A percentile compares a stretch with the other conserved stretches of the same genome.
These are phyloP conservation scores for Shiraia sp. DNA, from an alignment of 2,329 filamentous ascomycete genomes.

Conservation along the genomic window DNA sequence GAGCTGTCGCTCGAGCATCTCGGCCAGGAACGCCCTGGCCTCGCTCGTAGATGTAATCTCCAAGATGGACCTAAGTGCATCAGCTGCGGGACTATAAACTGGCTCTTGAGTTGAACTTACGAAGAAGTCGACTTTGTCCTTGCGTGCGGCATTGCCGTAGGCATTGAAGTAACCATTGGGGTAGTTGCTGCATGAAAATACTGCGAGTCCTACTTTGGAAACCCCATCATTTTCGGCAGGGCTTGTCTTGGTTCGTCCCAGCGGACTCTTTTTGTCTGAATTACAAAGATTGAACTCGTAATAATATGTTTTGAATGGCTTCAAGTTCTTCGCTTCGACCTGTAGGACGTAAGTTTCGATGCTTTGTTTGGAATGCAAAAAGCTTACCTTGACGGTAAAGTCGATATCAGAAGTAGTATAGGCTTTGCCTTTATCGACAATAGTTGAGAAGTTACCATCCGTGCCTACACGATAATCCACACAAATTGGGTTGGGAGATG, in stretches of 20 bases:
- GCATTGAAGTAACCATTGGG: slow-evolving; percentile 55
- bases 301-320: slow-evolving; percentile 68
- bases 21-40: slow-evolving; percentile 31
- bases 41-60: slow-evolving; percentile 51
- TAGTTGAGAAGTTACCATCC: slow-evolving; percentile 51
- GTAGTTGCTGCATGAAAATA: slow-evolving; percentile 69
- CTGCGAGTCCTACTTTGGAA: slow-evolving; percentile 63
- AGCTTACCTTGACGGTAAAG: slow-evolving; percentile 68
- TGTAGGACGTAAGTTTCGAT: slow-evolving; percentile 30
- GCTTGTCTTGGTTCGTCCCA: slow-evolving; percentile 73
- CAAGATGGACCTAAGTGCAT: slow-evolving; percentile 45
- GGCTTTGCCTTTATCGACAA: slow-evolving; percentile 61
- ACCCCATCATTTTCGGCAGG: slow-evolving; percentile 62
- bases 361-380: neutral
- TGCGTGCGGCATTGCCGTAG: slow-evolving; percentile 47
- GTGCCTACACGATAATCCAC: slow-evolving; percentile 65
- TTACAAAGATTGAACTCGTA: slow-evolving; percentile 73
- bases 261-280: slow-evolving; percentile 62
- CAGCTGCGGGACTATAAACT: neutral
- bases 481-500: slow-evolving; percentile 66
- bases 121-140: slow-evolving; percentile 63
- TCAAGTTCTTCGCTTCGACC: slow-evolving; percentile 67
- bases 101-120: neutral
- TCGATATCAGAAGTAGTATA: slow-evolving; percentile 76
- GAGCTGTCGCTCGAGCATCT: slow-evolving; percentile 28